Evolutionary conservation across 306 rosid species (phyloP).

Genomic region (Corylus heterophylla): DNA sequence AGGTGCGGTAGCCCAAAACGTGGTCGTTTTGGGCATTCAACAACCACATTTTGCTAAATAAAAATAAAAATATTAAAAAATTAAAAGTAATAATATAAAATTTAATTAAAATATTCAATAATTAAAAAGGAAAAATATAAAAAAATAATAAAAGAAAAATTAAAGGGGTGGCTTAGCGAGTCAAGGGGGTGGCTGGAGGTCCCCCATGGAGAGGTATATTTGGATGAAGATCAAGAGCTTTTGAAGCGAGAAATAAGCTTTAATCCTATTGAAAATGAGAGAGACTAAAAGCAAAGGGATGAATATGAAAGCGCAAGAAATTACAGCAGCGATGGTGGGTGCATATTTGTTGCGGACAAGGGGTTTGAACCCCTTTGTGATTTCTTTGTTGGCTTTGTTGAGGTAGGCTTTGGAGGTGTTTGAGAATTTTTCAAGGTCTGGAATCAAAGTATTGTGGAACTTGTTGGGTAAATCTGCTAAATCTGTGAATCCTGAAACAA

Average conservation of each 20-base stretch:
- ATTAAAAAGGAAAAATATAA: no score
- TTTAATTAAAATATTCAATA: no score
- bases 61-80: no score
- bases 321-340: conserved; percentile 61
- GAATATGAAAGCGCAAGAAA: conserved; percentile 60
- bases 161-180: no score
- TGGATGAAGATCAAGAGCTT: conserved; percentile 85
- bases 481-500: conserved; percentile 63
- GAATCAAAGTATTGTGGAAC: conserved; percentile 65
- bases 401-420: conserved; percentile 69
- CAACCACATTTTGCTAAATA: no score
- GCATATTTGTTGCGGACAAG: conserved; percentile 85
- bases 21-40: no score
- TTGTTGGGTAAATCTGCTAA: conserved; percentile 60
- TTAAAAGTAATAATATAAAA: no score
- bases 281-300: conserved; percentile 75
- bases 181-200: no score
- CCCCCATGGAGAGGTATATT: conserved; percentile 77
- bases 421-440: conserved; percentile 81
- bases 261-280: conserved; percentile 70
- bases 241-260: conserved; percentile 90
- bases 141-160: no score
- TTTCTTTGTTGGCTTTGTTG: conserved; percentile 66
- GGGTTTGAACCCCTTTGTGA: conserved; percentile 76
- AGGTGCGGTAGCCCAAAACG: no score